phyloP scores from a whole-genome alignment of 2,329 filamentous ascomycete species.

The Lecanicillium sp. region DNA sequence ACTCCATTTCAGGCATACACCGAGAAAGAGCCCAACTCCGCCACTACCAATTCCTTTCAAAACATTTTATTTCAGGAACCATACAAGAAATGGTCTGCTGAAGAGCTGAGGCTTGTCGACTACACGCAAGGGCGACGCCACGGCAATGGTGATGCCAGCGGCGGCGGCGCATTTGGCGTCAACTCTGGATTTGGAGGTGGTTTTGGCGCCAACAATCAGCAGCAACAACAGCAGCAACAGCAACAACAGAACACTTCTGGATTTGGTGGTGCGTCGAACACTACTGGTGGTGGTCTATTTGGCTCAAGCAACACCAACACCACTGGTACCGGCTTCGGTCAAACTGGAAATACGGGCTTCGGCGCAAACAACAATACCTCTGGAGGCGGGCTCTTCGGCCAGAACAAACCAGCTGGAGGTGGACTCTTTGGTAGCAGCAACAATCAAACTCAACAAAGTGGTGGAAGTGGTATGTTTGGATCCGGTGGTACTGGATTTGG shows the following conservation, averaged over 20 bases:
- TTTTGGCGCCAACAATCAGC: conserved; percentile 32
- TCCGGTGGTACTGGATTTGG: conserved; percentile 17
- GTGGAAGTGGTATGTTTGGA: conserved; percentile 31
- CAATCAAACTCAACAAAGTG: conserved; percentile 8
- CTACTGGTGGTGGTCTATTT: conserved; percentile 28
- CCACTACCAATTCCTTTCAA: conserved; percentile 58
- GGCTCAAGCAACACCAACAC: conserved; percentile 22
- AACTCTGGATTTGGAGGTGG: conserved; percentile 43
- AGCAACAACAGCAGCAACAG: conserved; percentile 20
- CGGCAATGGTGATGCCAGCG: conserved; percentile 76
- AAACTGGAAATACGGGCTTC: conserved; percentile 28
- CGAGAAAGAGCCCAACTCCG: conserved; percentile 63
- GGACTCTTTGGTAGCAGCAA: conserved; percentile 16
- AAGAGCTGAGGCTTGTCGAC: conserved; percentile 73
- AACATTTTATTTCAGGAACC: conserved; percentile 71
- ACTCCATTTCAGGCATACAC: conserved; percentile 59
- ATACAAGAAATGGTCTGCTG: conserved; percentile 87
- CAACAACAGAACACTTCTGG: conserved; percentile 19
- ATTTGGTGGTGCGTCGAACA: conserved; percentile 38
- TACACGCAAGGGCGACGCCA: conserved; percentile 80
- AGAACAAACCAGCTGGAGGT: conserved; percentile 13
- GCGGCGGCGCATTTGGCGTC: conserved; percentile 76
- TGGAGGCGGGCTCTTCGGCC: conserved; percentile 30
- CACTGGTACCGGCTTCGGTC: conserved; percentile 14
- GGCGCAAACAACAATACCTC: conserved; percentile 25